Base-by-base conservation (phyloP, 129 eudicot species). In the Lactuca saligna region DNA sequence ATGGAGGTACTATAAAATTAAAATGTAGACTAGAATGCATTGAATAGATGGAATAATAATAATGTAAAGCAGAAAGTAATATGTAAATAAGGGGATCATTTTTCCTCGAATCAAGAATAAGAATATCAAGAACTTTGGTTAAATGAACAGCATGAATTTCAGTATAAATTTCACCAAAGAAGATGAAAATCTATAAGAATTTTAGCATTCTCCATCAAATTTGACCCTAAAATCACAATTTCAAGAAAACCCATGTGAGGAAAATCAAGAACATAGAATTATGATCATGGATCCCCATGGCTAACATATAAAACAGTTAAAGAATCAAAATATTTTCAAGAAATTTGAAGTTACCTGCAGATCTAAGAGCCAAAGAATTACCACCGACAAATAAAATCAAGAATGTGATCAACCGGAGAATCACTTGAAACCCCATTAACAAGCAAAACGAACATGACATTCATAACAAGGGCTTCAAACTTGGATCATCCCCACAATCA, bases 281-380 rank as follows among this genome's bases (percentile, higher is more conserved):
- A 6, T 42, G 54, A 63, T 54, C 17, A 73, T 54, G 54, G 34
- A 39, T 73, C 48, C 14, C 63, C 38, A 8, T 46, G 38, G 25
- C 64, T 54, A 14, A 73, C 60, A 65, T 25, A 59, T 17, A 8
- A 37, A 31, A 41, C 41, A 50, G 11, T 20, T 37, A 56, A 76
- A 68, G 17, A 61, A 62, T 9, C 42, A 2, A 61, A 75, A 32
- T 37, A 49, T 61, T 17, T 66, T 53, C 0, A 61, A 50, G 64
- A 39, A 38, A n/a, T 38, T 39, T 39, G 55, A 38, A 31, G 46
- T 81, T 83, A 91, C 97, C 97, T 75, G 88, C 80, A 84, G 88
- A 84, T 84, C 85, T 72, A 50, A 75, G 78, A 68, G 77, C 64
- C 48, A 76, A 78, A 56, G 76, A 76, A 54, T 42, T 65, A 77